phyloP scores from a whole-genome alignment of 192 early-diverging fungal species.

The Entophlyctis luteolus region DNA sequence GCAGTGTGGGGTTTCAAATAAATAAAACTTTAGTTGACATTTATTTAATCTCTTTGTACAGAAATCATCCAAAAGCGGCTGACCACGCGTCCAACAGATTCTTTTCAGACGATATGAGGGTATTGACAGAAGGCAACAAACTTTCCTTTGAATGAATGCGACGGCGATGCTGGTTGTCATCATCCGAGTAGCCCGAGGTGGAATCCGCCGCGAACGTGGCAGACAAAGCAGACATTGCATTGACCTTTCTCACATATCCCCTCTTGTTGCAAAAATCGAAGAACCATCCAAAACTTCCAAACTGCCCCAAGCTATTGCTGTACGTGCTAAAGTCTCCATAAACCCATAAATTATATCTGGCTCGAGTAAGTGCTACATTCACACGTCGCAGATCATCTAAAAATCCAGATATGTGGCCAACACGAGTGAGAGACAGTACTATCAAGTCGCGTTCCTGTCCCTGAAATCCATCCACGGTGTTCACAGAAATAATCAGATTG shows the following conservation, averaged over 20 bases:
- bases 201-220: neutral
- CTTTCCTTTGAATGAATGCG: neutral
- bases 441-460: constrained; percentile 23
- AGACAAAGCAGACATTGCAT: neutral
- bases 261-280: neutral
- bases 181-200: neutral
- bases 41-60: too few relatives aligned
- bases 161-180: neutral
- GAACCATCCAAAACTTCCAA: constrained; percentile 24
- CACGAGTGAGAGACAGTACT: constrained; percentile 1
- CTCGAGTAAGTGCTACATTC: constrained; percentile 10
- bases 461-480: constrained; percentile 22
- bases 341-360: constrained; percentile 11
- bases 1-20: too few relatives aligned
- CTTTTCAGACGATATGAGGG: neutral
- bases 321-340: constrained; percentile 10
- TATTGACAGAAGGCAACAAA: neutral
- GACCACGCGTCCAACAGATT: constrained; percentile 15
- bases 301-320: constrained; percentile 13
- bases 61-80: constrained; percentile 4
- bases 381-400: constrained; percentile 15
- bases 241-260: constrained; percentile 10
- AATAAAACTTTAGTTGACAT: too few relatives aligned
- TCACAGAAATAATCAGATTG: neutral
- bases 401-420: constrained; percentile 14